phyloP scores from a whole-genome alignment of 2,329 filamentous ascomycete species.

The Venturia oleaginea region DNA sequence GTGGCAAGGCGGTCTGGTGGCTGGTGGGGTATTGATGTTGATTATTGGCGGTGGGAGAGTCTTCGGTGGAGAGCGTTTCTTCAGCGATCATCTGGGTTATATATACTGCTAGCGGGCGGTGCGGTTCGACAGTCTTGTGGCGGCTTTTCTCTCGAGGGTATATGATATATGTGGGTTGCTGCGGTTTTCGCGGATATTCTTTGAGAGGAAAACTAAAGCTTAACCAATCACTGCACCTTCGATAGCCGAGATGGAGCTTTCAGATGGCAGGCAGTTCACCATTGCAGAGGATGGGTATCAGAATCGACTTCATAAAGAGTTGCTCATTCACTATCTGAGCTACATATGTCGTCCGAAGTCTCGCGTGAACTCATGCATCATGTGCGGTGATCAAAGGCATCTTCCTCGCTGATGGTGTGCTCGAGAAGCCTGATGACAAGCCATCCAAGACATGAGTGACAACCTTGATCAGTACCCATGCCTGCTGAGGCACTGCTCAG shows the following conservation, averaged over 20 bases:
- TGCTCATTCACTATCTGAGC: not conserved
- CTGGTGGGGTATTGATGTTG: constrained; percentile 2
- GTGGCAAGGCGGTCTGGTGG: not conserved
- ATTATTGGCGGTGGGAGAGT: not conserved
- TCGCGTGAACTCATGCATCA: not conserved
- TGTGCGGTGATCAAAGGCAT: not conserved
- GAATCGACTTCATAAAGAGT: not conserved
- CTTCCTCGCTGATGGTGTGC: not conserved
- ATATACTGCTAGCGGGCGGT: not conserved
- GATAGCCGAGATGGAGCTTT: not conserved
- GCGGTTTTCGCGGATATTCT: not conserved
- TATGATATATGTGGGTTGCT: not conserved
- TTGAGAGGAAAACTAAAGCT: not conserved
- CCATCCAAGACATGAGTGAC: not conserved
- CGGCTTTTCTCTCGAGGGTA: not conserved
- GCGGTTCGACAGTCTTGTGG: not conserved
- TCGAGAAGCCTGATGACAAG: constrained; percentile 7
- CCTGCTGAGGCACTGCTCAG: not conserved
- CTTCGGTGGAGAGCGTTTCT: not conserved
- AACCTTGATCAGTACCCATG: not conserved
- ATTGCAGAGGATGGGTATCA: not conserved
- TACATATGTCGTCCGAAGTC: not conserved
- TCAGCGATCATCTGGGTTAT: not conserved
- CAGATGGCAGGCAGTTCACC: not conserved
- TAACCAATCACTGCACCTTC: not conserved